A percentile compares a stretch with the other conserved stretches of the same genome.
phyloP scores from a whole-genome alignment of 176 grass and related monocot species.

The Tillandsia leiboldiana region DNA sequence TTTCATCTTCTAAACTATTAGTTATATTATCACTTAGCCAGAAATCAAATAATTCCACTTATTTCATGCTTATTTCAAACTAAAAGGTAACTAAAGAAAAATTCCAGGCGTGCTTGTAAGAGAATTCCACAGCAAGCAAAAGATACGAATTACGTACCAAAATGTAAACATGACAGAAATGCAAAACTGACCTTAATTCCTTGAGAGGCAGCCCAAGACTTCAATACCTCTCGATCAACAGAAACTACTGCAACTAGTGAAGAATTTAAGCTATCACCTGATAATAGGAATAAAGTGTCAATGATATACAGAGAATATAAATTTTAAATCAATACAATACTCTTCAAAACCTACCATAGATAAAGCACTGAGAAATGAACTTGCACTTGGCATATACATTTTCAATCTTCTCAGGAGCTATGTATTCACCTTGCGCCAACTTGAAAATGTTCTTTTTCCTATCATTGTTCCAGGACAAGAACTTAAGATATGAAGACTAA shows the following conservation, averaged over 20 bases:
- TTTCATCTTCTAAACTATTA: neutral
- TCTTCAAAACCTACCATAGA: conserved; percentile 58
- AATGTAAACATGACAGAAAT: conserved; percentile 15
- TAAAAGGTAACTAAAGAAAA: neutral
- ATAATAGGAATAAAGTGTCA: conserved; percentile 17
- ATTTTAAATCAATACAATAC: neutral
- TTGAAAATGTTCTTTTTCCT: conserved; percentile 99
- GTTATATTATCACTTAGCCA: neutral
- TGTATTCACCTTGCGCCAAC: conserved; percentile 97
- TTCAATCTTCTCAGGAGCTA: conserved; percentile 94
- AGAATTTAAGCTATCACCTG: conserved; percentile 98
- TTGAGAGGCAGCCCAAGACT: conserved; percentile 72
- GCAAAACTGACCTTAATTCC: conserved; percentile 57
- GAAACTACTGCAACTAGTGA: conserved; percentile 62
- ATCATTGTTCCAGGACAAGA: conserved; percentile 15
- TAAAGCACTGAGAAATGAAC: conserved; percentile 84
- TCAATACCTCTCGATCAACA: conserved; percentile 70
- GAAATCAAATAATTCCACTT: neutral
- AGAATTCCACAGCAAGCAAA: neutral
- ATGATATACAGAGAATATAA: conserved; percentile 9
- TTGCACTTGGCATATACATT: conserved; percentile 96
- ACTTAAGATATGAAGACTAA: conserved; percentile 5
- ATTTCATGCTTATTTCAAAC: neutral
- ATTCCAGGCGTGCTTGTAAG: neutral
- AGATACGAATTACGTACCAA: neutral